A percentile compares a stretch with the other conserved stretches of the same genome.
phyloP scores from a whole-genome alignment of 768 basidiomycete genomes.

The Tylopilus subfusipes region DNA sequence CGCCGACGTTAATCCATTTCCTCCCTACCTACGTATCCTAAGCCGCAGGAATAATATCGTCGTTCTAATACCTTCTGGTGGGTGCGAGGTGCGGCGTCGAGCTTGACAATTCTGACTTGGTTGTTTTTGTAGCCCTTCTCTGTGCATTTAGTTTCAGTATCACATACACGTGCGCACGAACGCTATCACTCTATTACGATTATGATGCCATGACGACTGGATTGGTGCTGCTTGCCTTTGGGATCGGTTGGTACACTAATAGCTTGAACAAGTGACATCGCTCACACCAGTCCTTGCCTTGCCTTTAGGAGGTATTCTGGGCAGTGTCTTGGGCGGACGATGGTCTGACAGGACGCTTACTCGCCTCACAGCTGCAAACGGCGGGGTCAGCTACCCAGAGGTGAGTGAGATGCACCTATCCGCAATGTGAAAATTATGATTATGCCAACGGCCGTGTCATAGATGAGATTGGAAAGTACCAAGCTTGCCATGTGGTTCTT shows the following conservation, averaged over 20 bases:
- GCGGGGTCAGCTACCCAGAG: slow-evolving; percentile 59
- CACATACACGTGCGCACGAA: slow-evolving; percentile 71
- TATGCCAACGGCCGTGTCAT: not conserved
- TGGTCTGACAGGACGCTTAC: slow-evolving; percentile 53
- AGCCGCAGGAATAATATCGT: slow-evolving; percentile 62
- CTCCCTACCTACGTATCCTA: slow-evolving; percentile 58
- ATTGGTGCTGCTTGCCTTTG: slow-evolving; percentile 71
- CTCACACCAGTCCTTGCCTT: not conserved
- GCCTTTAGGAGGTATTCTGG: slow-evolving; percentile 42
- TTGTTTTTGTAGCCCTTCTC: slow-evolving; percentile 47
- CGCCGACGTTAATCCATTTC: slow-evolving; percentile 69
- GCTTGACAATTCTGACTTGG: not conserved
- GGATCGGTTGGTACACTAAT: slow-evolving; percentile 47
- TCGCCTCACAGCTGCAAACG: slow-evolving; percentile 45
- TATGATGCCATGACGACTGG: slow-evolving; percentile 75
- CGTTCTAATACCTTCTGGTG: slow-evolving; percentile 42
- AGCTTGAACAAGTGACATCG: not conserved
- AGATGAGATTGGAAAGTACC: slow-evolving; percentile 77
- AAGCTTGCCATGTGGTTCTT: slow-evolving; percentile 47
- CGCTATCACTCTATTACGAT: slow-evolving; percentile 58
- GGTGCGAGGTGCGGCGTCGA: slow-evolving; percentile 9
- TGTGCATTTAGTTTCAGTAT: slow-evolving; percentile 72
- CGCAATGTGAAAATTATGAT: not conserved
- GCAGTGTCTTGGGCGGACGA: slow-evolving; percentile 58
- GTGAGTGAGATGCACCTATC: slow-evolving; percentile 33